These are phyloP conservation scores for Pistacia integerrima DNA, from an alignment of 345 rosid genomes.

Conservation along the genomic window DNA sequence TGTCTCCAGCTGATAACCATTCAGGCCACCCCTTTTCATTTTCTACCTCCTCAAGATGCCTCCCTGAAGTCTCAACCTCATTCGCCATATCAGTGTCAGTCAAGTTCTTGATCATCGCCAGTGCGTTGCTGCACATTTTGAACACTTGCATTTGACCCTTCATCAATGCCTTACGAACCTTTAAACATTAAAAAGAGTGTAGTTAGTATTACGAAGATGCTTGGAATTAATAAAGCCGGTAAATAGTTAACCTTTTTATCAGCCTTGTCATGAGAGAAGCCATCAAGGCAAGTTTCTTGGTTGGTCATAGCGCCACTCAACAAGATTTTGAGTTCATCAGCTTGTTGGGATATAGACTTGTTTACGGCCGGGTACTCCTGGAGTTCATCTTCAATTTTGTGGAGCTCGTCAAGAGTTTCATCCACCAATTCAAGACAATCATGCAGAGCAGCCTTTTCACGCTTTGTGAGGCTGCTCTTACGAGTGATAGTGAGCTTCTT, in stretches of 20 bases:
- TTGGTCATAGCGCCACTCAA: conserved; percentile 68
- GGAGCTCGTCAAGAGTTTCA: conserved; percentile 58
- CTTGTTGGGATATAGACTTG: conserved; percentile 30
- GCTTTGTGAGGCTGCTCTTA: conserved; percentile 29
- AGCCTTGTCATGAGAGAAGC: conserved; percentile 49
- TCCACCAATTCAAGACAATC: conserved; percentile 59
- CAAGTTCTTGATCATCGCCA: conserved; percentile 56
- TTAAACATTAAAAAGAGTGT: not conserved
- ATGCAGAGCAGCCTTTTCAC: conserved; percentile 56
- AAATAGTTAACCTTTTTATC: conserved; percentile 25
- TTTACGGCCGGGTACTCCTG: conserved; percentile 26
- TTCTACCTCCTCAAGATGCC: conserved; percentile 29
- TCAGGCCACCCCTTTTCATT: conserved; percentile 52
- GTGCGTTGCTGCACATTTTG: conserved; percentile 40
- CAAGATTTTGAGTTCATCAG: conserved; percentile 47
- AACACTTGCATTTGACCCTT: conserved; percentile 39
- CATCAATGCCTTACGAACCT: conserved; percentile 31
- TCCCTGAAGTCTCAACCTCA: conserved; percentile 11
- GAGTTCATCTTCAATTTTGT: conserved; percentile 31
- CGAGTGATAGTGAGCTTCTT: conserved; percentile 32
- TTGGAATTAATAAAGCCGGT: not conserved
- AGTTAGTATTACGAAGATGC: not conserved
- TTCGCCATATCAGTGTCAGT: conserved; percentile 38
- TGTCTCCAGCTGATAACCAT: conserved; percentile 79
- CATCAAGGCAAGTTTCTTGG: conserved; percentile 66